A percentile compares a stretch with the other conserved stretches of the same genome.
phyloP scores from a whole-genome alignment of 495 filamentous ascomycete species.

The Penicillium dipodomyicola region DNA sequence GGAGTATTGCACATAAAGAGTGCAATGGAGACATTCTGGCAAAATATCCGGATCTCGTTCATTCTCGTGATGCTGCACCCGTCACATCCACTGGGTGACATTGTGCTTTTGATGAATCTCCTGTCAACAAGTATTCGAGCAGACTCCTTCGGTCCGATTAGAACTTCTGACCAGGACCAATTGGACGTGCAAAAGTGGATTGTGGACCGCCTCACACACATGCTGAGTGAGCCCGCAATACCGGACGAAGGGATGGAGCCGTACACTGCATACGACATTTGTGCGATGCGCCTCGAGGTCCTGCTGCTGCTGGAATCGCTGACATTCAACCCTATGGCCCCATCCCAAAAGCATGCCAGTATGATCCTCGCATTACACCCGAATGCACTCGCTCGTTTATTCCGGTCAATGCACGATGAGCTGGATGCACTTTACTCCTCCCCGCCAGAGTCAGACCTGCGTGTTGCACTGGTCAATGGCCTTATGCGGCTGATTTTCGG shows the following conservation, averaged over 20 bases:
- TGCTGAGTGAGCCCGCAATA: slow-evolving; percentile 57
- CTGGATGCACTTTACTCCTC: slow-evolving; percentile 60
- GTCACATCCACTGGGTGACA: slow-evolving; percentile 56
- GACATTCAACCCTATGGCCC: slow-evolving; percentile 37
- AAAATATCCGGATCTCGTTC: slow-evolving; percentile 58
- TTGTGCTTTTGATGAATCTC: slow-evolving; percentile 56
- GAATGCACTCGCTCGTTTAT: slow-evolving; percentile 55
- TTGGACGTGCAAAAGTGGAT: slow-evolving; percentile 55
- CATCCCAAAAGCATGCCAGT: slow-evolving; percentile 48
- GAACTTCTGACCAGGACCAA: slow-evolving; percentile 50
- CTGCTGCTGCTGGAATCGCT: slow-evolving; percentile 55
- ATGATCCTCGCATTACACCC: slow-evolving; percentile 53
- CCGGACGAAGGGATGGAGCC: slow-evolving; percentile 47
- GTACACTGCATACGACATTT: slow-evolving; percentile 50
- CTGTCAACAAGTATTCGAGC: slow-evolving; percentile 58
- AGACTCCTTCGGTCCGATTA: slow-evolving; percentile 60
- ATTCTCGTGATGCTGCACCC: slow-evolving; percentile 61
- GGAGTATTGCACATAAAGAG: slow-evolving; percentile 43
- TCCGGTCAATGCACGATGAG: slow-evolving; percentile 62
- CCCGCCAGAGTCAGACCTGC: slow-evolving; percentile 40
- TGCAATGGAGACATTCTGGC: slow-evolving; percentile 57
- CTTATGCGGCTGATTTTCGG: slow-evolving; percentile 61
- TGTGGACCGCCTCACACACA: slow-evolving; percentile 57
- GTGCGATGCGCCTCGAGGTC: slow-evolving; percentile 55
- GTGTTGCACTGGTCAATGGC: slow-evolving; percentile 54